phyloP scores from a whole-genome alignment of 2,329 filamentous ascomycete species.

The Rhinocladiella similis region DNA sequence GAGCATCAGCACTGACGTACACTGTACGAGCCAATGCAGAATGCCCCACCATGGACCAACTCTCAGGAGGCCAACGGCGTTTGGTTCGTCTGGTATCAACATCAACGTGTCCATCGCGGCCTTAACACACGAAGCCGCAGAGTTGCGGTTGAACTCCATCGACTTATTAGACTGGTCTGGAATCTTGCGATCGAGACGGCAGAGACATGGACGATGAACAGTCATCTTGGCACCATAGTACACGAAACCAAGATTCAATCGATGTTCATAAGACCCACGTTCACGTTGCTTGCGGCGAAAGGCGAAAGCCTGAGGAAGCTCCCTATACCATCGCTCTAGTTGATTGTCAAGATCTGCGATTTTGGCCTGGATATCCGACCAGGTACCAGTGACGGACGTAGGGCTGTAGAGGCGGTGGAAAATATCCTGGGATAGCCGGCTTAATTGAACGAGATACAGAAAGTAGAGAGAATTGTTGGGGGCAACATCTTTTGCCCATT shows the following conservation, averaged over 20 bases:
- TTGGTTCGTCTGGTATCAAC: constrained; percentile 44
- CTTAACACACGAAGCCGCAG: constrained; percentile 41
- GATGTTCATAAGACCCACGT: constrained; percentile 36
- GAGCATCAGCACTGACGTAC: constrained; percentile 45
- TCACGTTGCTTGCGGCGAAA: constrained; percentile 35
- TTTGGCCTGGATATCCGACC: constrained; percentile 39
- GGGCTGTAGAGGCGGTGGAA: constrained; percentile 42
- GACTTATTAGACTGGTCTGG: constrained; percentile 32
- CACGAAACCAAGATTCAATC: constrained; percentile 43
- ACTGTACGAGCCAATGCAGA: constrained; percentile 47
- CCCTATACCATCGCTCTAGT: constrained; percentile 40
- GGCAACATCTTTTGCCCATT: constrained; percentile 33
- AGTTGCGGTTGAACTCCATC: constrained; percentile 39
- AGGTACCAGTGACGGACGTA: constrained; percentile 35
- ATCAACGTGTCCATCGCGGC: constrained; percentile 41
- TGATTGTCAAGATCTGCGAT: constrained; percentile 37
- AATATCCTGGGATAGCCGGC: constrained; percentile 37
- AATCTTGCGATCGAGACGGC: constrained; percentile 41
- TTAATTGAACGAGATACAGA: constrained; percentile 40
- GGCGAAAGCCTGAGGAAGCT: constrained; percentile 39
- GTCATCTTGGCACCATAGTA: constrained; percentile 47
- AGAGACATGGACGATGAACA: constrained; percentile 48
- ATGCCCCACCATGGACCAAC: constrained; percentile 48
- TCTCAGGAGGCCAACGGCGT: constrained; percentile 41
- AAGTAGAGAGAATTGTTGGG: constrained; percentile 42